These are phyloP conservation scores for Polytrichum commune DNA, from an alignment of 225 moss, liverwort and hornwort species.

Conservation along the genomic window DNA sequence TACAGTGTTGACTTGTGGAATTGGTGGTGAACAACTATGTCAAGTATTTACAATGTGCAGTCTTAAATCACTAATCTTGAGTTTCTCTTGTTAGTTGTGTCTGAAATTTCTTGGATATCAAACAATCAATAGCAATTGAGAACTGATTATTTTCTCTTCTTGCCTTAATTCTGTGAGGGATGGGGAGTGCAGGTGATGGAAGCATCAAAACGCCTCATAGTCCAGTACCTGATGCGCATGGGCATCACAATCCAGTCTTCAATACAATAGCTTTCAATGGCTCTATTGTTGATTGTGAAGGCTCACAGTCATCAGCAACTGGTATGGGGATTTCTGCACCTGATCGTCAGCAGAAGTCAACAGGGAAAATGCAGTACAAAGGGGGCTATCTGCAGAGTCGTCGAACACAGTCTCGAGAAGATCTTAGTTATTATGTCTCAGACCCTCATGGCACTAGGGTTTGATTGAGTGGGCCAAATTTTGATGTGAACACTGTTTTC, in stretches of 20 bases:
- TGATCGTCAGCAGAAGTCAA: slow-evolving; percentile 42
- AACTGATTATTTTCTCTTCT: no score
- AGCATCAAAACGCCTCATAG: slow-evolving; percentile 50
- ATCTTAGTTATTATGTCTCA: slow-evolving; percentile 46
- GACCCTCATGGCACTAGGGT: slow-evolving; percentile 48
- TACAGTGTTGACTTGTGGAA: no score
- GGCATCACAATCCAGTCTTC: slow-evolving; percentile 42
- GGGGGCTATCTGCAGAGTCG: slow-evolving; percentile 57
- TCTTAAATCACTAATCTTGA: no score
- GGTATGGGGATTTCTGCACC: slow-evolving; percentile 38
- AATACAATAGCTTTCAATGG: slow-evolving; percentile 38
- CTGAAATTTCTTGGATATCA: no score
- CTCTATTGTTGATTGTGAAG: slow-evolving; percentile 30
- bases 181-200: slow-evolving; percentile 30
- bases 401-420: slow-evolving; percentile 48
- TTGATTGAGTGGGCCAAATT: slow-evolving; percentile 23
- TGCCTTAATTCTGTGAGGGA: neutral
- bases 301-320: slow-evolving; percentile 26
- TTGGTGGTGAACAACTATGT: no score
- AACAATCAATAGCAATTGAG: no score
- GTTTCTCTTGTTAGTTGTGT: no score
- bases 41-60: no score
- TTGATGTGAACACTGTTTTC: neutral
- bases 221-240: slow-evolving; percentile 44
- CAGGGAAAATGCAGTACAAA: slow-evolving; percentile 51